Evolutionary conservation across 371 early-diverging fungal genomes (phyloP), one percentile per base, ranked within the genome.

Genomic region (Apophysomyces sp.): DNA sequence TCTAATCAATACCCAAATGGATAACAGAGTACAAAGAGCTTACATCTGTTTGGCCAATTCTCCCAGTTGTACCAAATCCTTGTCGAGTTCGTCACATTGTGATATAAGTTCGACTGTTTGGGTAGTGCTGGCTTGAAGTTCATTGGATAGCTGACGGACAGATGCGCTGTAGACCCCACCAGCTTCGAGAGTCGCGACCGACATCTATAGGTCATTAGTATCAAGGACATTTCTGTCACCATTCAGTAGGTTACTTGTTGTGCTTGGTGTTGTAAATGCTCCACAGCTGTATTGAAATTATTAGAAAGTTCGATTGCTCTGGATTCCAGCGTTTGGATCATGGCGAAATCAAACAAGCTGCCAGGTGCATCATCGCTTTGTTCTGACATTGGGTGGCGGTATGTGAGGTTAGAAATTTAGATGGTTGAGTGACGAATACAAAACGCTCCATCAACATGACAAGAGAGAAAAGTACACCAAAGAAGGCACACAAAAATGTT

Each of bases 61-160:
- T 1, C 60, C 57, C 9, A 76, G 63, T 12, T 76, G 71, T 9
- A 67, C 74, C 57, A 80, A 65, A 40, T 80, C 80, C 56, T 80
- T 80, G 67, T 80, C 80, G 59, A 80, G 65, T 58, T 80, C 80
- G 39, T 80, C 80, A 36, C 80, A 80, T 1, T 71, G 66, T n/a
- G 74, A 67, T 52, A 80, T 80, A 15, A 80, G 44, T 24, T 72
- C 66, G 11, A 74, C 73, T 0, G 77, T 76, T 24, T 71, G 68
- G 16, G 65, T 61, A 3, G 71, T 71, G 52, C 80, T 76, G 0
- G 37, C 59, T 16, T 58, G 52, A 16, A 69, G 29, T 40, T 59
- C 57, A 1, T 60, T 49, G 15, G 61, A 57, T n/a, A 64, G 40
- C 13, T 57, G 49, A 12, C 64, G 58, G 2, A 64, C 58, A 1